These are phyloP conservation scores for Ramaria sp. DNA, from an alignment of 768 basidiomycete genomes.

Conservation along the genomic window DNA sequence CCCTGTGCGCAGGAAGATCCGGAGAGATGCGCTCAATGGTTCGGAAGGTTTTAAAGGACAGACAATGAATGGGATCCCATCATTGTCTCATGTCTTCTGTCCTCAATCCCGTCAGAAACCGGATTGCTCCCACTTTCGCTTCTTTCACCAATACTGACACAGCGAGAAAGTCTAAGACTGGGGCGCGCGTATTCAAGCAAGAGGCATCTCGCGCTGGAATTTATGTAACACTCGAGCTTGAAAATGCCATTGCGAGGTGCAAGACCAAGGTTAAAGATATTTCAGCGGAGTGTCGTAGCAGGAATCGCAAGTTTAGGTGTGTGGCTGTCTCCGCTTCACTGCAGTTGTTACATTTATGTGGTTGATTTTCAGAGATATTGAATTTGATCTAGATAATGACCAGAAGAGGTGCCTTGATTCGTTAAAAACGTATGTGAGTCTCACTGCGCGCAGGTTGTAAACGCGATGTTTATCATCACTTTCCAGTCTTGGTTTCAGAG, in stretches of 20 bases:
- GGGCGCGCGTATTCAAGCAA: slow-evolving; percentile 2
- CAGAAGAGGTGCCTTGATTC: slow-evolving; percentile 28
- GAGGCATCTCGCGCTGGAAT: slow-evolving; percentile 23
- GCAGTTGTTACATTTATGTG: background rate
- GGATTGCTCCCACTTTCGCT: no score
- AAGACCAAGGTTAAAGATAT: slow-evolving; percentile 34
- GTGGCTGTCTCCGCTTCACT: slow-evolving; percentile 12
- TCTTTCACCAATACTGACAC: no score
- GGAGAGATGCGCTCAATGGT: no score
- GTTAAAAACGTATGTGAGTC: slow-evolving; percentile 17
- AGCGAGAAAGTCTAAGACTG: background rate
- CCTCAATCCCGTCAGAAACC: no score
- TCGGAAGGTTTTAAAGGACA: no score
- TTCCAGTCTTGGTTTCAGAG: slow-evolving; percentile 1
- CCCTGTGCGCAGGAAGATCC: no score
- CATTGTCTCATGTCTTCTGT: no score
- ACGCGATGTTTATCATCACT: background rate
- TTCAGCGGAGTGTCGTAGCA: slow-evolving; percentile 31
- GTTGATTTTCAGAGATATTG: slow-evolving; percentile 37
- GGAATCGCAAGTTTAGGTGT: slow-evolving; percentile 42
- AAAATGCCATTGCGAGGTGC: slow-evolving; percentile 33
- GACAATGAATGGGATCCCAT: no score
- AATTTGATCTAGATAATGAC: slow-evolving; percentile 42
- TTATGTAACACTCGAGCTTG: slow-evolving; percentile 30
- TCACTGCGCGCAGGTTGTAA: no score